These are phyloP conservation scores for Zizania latifolia DNA, from an alignment of 176 grass and related monocot species.

Conservation along the genomic window DNA sequence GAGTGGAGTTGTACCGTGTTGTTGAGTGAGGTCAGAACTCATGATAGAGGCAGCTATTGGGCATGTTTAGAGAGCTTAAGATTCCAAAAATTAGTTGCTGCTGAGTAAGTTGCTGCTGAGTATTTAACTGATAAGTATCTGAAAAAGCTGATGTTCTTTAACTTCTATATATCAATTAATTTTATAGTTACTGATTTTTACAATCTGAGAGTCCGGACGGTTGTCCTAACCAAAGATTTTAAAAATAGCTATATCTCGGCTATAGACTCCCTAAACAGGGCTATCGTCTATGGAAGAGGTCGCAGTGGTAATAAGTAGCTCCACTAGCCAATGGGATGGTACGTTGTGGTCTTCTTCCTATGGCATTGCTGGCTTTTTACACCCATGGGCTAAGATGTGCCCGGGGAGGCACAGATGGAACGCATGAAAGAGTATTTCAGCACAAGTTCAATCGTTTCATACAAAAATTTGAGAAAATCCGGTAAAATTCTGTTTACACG, in stretches of 20 bases:
- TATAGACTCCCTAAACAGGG: no score
- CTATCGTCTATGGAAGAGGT: background rate
- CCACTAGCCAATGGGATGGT: background rate
- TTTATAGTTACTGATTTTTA: no score
- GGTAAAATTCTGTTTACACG: background rate
- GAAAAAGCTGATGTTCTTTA: no score
- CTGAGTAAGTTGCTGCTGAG: no score
- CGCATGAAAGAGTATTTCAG: background rate
- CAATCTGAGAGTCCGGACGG: no score
- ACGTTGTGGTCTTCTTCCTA: background rate
- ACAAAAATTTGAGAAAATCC: background rate
- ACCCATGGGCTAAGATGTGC: background rate
- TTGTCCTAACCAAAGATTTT: no score
- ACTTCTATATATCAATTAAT: no score
- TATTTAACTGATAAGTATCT: no score
- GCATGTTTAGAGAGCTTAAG: no score
- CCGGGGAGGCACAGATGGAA: background rate
- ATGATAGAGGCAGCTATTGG: background rate
- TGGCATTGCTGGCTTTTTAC: background rate
- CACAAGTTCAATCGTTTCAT: background rate
- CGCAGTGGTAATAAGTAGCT: conserved; percentile 1
- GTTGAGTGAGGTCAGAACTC: background rate
- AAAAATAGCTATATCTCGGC: no score
- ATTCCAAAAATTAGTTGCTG: no score
- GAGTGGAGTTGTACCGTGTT: background rate